phyloP scores from a whole-genome alignment of 805 yeast genomes.

The Kazachstania kunashirensis region DNA sequence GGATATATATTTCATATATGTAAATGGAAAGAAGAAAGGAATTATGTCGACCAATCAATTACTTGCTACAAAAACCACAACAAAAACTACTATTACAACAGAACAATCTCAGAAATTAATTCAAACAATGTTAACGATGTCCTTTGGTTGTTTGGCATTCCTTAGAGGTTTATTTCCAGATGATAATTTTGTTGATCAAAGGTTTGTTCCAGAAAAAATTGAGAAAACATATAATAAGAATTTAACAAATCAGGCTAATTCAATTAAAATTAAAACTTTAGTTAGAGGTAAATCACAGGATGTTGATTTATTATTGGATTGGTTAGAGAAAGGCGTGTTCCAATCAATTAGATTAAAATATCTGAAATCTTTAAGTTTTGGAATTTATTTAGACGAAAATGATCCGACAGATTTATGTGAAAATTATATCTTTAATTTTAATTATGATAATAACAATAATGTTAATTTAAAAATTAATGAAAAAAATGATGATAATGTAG shows the following conservation, averaged over 20 bases:
- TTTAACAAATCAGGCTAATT: constrained; percentile 17
- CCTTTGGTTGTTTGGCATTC: constrained; percentile 49
- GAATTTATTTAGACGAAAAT: constrained; percentile 35
- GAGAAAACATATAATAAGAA: constrained; percentile 23
- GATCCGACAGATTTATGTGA: constrained; percentile 39
- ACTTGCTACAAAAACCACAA: constrained; percentile 7
- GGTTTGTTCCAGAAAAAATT: constrained; percentile 33
- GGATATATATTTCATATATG: too few species aligned
- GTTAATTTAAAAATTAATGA: constrained; percentile 19
- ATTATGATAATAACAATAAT: constrained; percentile 29
- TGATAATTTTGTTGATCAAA: constrained; percentile 40
- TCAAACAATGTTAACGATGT: constrained; percentile 40
- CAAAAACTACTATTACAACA: constrained; percentile 22
- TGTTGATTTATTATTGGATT: constrained; percentile 41
- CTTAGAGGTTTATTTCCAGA: constrained; percentile 51
- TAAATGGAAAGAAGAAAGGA: too few species aligned
- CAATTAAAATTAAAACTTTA: constrained; percentile 41
- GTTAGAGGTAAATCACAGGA: constrained; percentile 37
- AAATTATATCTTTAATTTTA: constrained; percentile 41
- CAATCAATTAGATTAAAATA: constrained; percentile 37
- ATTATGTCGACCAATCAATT: constrained; percentile 19
- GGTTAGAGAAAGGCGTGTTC: constrained; percentile 45
- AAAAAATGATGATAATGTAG: background rate
- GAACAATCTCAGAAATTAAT: constrained; percentile 39
- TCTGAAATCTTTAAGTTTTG: constrained; percentile 38